Conservation (phyloP, 306 rosid species). For the Rosa chinensis region DNA sequence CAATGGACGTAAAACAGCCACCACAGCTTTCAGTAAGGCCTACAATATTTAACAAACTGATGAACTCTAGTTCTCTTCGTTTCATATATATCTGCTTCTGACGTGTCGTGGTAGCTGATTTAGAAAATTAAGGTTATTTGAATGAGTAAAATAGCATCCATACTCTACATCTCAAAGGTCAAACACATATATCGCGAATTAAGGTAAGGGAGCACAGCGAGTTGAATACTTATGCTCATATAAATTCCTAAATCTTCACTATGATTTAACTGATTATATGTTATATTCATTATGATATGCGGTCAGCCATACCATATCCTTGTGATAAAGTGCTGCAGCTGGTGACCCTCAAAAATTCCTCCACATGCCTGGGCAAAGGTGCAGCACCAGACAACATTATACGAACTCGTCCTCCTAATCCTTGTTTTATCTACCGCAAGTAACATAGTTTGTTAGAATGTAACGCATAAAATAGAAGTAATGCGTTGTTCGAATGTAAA, state of each 20-base stretch:
- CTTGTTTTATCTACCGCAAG: no score
- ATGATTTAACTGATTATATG: no score
- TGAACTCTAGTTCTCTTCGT: not conserved
- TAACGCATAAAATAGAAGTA: not conserved
- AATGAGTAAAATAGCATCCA: not conserved
- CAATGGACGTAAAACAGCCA: conserved; percentile 74
- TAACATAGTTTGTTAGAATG: no score
- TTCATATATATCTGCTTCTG: not conserved
- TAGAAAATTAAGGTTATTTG: not conserved
- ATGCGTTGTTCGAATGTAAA: conserved; percentile 6
- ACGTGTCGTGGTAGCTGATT: not conserved
- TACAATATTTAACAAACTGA: conserved; percentile 22
- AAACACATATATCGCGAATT: not conserved
- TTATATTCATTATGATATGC: no score
- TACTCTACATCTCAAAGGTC: not conserved
- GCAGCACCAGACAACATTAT: no score
- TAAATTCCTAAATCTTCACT: no score
- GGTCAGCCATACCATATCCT: no score
- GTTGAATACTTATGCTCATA: not conserved
- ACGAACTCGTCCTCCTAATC: no score
- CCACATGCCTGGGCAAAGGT: no score
- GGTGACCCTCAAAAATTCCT: no score
- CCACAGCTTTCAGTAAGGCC: conserved; percentile 93
- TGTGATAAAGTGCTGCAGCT: no score
- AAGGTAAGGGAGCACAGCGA: not conserved